Evolutionary conservation across 768 basidiomycete species (phyloP), one percentile per base, ranked within the genome.

Genomic region (Boletus subparvulus): DNA sequence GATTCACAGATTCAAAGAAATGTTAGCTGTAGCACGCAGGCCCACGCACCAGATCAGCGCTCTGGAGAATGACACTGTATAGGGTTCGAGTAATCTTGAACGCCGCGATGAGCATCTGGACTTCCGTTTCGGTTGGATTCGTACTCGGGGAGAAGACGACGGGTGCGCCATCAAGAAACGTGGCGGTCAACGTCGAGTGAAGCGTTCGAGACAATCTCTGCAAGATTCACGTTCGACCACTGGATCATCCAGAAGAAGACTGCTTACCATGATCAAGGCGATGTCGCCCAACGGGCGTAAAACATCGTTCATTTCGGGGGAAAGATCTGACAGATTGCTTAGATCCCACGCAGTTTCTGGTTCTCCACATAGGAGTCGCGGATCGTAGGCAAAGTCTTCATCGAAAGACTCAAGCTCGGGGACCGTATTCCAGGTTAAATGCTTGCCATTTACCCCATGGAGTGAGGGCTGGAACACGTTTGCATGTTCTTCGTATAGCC

Each of bases 151-250:
- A 80, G 72, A 96, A 95, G 2, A 89, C 90, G 14, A 82, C 68
- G 2, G 95, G 92, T 5, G 92, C 92, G 61, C 84, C 84, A 69
- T 98, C 95, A 21, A 98, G 82, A 72, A 93, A 92, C 2, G 90
- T 86, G 21, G 92, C 86, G 3, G 93, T 75, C 12, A 98, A 75
- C 11, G 86, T 86, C 4, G 92, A 80, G 63, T 94, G 84, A n/a
- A 98, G 72, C 14, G 86, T 82, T 50, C 81, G 79, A 54, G 88
- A 83, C 28, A 97, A 75, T 69, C 81, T 82, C 89, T 91, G 60
- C 17, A 56, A 45, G 54, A 55, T 54, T 52, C 63, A 44, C 61
- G 58, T 56, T 51, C 5, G 43, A 47, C 37, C 43, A 32, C 53
- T 32, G 56, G 59, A 61, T 58, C 58, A 56, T 61, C 60, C 53